A percentile compares a stretch with the other conserved stretches of the same genome.
phyloP scores from a whole-genome alignment of 768 basidiomycete genomes.

The Auriscalpium microsporum region DNA sequence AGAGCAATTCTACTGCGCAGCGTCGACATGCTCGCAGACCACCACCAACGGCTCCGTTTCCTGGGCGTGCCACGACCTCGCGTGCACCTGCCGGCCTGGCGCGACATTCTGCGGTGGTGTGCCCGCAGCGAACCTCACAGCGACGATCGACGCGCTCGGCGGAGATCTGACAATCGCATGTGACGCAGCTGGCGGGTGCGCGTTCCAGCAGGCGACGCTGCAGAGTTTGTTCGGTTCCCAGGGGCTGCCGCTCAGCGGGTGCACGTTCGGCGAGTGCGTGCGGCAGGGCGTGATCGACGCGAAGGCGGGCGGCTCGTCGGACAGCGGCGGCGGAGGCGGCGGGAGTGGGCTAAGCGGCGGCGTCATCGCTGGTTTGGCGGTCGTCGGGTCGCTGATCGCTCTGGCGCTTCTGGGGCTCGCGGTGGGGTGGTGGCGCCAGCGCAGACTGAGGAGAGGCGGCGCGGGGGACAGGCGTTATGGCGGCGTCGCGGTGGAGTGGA shows the following conservation, averaged over 20 bases:
- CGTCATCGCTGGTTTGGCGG: slow-evolving; percentile 85
- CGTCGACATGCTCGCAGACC: slow-evolving; percentile 61
- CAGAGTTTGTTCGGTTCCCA: slow-evolving; percentile 57
- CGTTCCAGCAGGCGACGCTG: slow-evolving; percentile 70
- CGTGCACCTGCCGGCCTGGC: slow-evolving; percentile 62
- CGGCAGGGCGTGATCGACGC: slow-evolving; percentile 68
- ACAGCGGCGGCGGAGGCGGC: slow-evolving; percentile 14
- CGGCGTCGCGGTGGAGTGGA: slow-evolving; percentile 61
- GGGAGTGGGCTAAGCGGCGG: slow-evolving; percentile 58
- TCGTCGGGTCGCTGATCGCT: slow-evolving; percentile 61
- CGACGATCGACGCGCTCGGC: slow-evolving; percentile 52
- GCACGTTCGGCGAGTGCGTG: slow-evolving; percentile 86
- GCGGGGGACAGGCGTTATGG: slow-evolving; percentile 19
- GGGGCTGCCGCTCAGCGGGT: slow-evolving; percentile 68
- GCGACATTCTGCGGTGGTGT: slow-evolving; percentile 70
- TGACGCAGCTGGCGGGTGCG: slow-evolving; percentile 45
- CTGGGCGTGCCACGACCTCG: slow-evolving; percentile 68
- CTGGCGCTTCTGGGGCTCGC: slow-evolving; percentile 50
- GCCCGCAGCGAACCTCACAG: slow-evolving; percentile 39
- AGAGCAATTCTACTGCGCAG: slow-evolving; percentile 83
- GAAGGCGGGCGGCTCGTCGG: slow-evolving; percentile 25
- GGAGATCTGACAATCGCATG: slow-evolving; percentile 69
- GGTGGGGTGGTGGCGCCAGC: slow-evolving; percentile 54
- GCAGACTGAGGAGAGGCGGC: slow-evolving; percentile 45
- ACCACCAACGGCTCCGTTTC: slow-evolving; percentile 35